Conservation (phyloP, 1,139 yeast species). For the Taphrina flavorubra region DNA sequence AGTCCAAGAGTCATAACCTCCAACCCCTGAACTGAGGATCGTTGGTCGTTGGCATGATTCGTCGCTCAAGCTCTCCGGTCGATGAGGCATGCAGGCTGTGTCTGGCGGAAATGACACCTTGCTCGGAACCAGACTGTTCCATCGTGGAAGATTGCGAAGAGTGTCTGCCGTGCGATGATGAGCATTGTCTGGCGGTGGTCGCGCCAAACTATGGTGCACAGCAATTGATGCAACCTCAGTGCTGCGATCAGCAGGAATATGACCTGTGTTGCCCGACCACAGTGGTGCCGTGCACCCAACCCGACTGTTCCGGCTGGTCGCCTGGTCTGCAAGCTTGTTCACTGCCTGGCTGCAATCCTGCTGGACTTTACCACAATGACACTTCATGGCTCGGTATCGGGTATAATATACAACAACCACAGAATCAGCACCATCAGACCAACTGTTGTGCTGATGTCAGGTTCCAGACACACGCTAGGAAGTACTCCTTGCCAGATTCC, state of each 20-base stretch:
- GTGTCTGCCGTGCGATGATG: constrained; percentile 16
- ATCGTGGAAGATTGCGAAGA: constrained; percentile 7
- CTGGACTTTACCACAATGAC: background rate
- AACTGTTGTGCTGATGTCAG: background rate
- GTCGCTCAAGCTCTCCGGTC: background rate
- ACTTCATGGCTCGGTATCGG: constrained; percentile 3
- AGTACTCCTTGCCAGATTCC: background rate
- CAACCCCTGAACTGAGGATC: background rate
- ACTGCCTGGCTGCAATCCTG: background rate
- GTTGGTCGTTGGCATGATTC: background rate
- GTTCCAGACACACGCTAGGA: background rate
- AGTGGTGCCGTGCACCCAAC: constrained; percentile 7
- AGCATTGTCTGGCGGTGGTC: constrained; percentile 1
- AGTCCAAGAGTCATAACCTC: background rate
- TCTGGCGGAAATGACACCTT: background rate
- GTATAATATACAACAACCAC: background rate
- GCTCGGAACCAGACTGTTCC: constrained; percentile 9
- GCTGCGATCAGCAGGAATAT: constrained; percentile 9
- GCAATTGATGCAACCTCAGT: background rate
- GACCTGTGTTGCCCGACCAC: constrained; percentile 9
- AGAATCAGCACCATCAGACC: background rate
- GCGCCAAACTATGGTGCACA: background rate
- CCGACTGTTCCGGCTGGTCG: constrained; percentile 11
- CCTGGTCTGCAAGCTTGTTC: background rate
- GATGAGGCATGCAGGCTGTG: constrained; percentile 3